Percentiles rank a stretch among this genome's conserved stretches.
Evolutionary conservation across 352 stramenopile genomes (phyloP).

Genomic region (Phytophthora pini): DNA sequence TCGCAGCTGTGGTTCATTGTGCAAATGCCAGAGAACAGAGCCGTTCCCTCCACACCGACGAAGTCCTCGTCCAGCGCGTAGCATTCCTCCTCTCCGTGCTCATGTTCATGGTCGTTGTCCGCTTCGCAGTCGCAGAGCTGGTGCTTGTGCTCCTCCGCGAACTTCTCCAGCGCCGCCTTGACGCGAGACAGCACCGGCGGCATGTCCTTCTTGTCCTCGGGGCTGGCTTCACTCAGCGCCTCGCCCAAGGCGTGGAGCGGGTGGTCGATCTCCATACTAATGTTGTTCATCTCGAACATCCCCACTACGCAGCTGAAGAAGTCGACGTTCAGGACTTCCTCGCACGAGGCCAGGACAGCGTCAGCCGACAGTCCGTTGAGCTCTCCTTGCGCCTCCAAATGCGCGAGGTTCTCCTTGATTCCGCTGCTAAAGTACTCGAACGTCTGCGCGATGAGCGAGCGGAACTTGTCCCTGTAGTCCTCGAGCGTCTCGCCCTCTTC

Average conservation of each 20-base stretch:
- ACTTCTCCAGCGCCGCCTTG: conserved; percentile 71
- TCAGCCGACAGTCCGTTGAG: conserved; percentile 68
- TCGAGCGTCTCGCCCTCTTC: conserved; percentile 70
- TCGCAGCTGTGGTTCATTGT: conserved; percentile 98
- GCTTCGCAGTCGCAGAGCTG: conserved; percentile 48
- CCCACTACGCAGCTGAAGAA: conserved; percentile 92
- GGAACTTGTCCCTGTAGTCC: conserved; percentile 72
- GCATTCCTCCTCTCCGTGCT: conserved; percentile 54
- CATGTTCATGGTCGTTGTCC: conserved; percentile 52
- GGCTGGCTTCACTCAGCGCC: conserved; percentile 57
- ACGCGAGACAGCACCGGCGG: conserved; percentile 64
- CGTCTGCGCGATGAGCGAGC: conserved; percentile 63
- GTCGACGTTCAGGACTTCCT: conserved; percentile 71
- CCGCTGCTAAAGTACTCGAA: conserved; percentile 59
- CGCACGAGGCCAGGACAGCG: conserved; percentile 52
- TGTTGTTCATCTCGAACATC: conserved; percentile 98
- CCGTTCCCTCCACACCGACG: conserved; percentile 94
- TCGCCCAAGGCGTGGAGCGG: conserved; percentile 78
- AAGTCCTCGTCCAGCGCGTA: conserved; percentile 83
- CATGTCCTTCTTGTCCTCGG: conserved; percentile 72
- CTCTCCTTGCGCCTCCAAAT: conserved; percentile 51
- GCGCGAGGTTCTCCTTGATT: conserved; percentile 59
- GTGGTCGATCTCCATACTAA: conserved; percentile 93
- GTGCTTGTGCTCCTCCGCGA: conserved; percentile 66
- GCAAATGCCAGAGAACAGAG: conserved; percentile 92